Percentiles rank a stretch among this genome's conserved stretches.
These are phyloP conservation scores for Penicillium sclerotigenum DNA, from an alignment of 2,329 filamentous ascomycete species.

Conservation along the genomic window DNA sequence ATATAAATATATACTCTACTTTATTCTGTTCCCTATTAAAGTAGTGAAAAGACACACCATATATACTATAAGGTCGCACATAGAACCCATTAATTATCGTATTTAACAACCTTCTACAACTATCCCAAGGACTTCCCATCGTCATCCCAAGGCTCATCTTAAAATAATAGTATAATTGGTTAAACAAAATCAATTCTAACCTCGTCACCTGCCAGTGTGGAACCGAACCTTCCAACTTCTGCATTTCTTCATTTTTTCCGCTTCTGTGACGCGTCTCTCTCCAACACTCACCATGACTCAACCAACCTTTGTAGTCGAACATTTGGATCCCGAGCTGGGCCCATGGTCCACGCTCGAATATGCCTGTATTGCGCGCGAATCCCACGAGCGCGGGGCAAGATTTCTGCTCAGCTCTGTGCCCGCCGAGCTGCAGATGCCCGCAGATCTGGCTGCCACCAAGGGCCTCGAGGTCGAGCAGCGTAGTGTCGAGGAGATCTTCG, in stretches of 20 bases:
- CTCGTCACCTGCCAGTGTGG: neutral
- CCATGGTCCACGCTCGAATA: conserved; percentile 95
- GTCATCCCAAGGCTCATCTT: neutral
- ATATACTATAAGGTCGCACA: too few relatives aligned
- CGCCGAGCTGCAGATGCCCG: conserved; percentile 57
- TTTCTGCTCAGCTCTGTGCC: conserved; percentile 85
- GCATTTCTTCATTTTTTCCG: neutral
- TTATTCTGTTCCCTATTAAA: neutral
- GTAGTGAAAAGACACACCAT: too few relatives aligned
- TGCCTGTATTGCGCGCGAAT: conserved; percentile 78
- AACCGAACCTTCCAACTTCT: conserved; percentile 4
- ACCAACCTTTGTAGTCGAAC: conserved; percentile 83
- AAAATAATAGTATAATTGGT: neutral
- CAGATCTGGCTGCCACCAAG: conserved; percentile 58
- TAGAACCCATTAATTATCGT: neutral
- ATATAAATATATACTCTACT: neutral
- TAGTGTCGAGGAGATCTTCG: conserved; percentile 80
- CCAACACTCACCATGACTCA: neutral
- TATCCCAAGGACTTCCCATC: neutral
- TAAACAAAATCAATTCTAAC: neutral
- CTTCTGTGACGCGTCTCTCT: neutral
- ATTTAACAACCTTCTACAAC: neutral
- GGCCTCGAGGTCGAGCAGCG: conserved; percentile 68
- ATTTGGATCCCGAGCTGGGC: conserved; percentile 91
- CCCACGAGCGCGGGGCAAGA: conserved; percentile 59